Evolutionary conservation across 768 basidiomycete genomes (phyloP), one percentile per base, ranked within the genome.

Genomic region (Mycena alexandri): DNA sequence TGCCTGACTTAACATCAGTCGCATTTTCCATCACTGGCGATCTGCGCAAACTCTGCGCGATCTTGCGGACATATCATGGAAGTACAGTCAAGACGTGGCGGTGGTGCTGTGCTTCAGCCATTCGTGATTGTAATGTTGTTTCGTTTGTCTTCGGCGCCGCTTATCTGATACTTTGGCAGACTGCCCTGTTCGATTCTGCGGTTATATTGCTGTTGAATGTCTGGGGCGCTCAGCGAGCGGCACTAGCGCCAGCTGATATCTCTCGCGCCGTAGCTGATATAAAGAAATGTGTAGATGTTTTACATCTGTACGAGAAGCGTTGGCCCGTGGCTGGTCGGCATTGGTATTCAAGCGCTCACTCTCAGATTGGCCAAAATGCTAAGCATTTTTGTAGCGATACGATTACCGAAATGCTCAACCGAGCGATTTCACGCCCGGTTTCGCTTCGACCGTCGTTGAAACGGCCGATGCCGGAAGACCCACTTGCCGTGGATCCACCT

Each of bases 31-130:
- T 81, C 82, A 0, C 74, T 84, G 10, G 79, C 82, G 3, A 83
- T 84, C 41, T 83, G 82, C 71, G 78, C 81, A 43, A 82, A 82
- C 69, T 81, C 83, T 5, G 78, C 83, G 14, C 75, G 83, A 7
- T 72, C 69, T 1, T 67, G 78, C 21, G 76, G 79, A 19, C 83
- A 83, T 67, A 81, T 87, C n/a, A 71, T 84, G 61, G 64, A 70
- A 12, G 44, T 60, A 10, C 65, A 67, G 21, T 48, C 65, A 14
- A 47, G 44, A 24, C 44, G 61, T 6, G 25, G 36, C 2, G 38
- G 58, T 29, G 54, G 81, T 83, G 56, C 73, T 70, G 2, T 72
- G 74, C 16, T 75, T 75, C 41, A 67, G 71, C 61, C 69, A 72
- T 19, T 53, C 3, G 50, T 25, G 10, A 59, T 70, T 41, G 63